Evolutionary conservation across 2,329 filamentous ascomycete genomes (phyloP), one percentile per base, ranked within the genome.

Genomic region (Diaporthe helianthi): DNA sequence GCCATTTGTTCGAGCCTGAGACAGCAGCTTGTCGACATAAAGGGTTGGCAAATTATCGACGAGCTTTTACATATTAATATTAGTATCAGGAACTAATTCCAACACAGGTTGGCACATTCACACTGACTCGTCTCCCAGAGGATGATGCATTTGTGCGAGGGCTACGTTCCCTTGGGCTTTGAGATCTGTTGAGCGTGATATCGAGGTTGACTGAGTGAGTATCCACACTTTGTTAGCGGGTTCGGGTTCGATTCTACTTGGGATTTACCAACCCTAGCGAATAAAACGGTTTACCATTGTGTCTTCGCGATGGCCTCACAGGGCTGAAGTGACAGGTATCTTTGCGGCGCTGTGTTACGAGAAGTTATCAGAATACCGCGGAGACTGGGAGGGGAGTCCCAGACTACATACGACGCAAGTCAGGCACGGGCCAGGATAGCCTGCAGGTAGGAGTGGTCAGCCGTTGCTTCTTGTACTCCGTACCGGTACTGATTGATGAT

Each of bases 391-490:
- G 55, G 36, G 19, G 41, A 3, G n/a, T 29, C 13, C 47, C 54
- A 41, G n/a, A 31, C 10, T 15, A 24, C 72, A 69, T 69, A 77
- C 77, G 41, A 76, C 49, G 51, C 77, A 79, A 67, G 75, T 76
- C 17, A 72, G 71, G 69, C 78, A 79, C 26, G 75, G 73, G 3
- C 72, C 74, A 19, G 75, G 75, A 33, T 69, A 60, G 12, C 72
- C 73, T 72, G 38, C n/a, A 31, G 26, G 22, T 15, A 29, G n/a
- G 3, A 36, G 41, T n/a, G 58, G 8, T 67, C 33, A 68, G 61
- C n/a, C 47, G 36, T 51, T n/a, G 12, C 41, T 22, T 9, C 8
- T 36, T 38, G 29, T 15, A 22, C 22, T 17, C 17, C 44, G n/a
- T n/a, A n/a, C n/a, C n/a, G n/a, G n/a, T n/a, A n/a, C n/a, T n/a